phyloP scores from a whole-genome alignment of 805 yeast species.

The Debaryomyces castellii region DNA sequence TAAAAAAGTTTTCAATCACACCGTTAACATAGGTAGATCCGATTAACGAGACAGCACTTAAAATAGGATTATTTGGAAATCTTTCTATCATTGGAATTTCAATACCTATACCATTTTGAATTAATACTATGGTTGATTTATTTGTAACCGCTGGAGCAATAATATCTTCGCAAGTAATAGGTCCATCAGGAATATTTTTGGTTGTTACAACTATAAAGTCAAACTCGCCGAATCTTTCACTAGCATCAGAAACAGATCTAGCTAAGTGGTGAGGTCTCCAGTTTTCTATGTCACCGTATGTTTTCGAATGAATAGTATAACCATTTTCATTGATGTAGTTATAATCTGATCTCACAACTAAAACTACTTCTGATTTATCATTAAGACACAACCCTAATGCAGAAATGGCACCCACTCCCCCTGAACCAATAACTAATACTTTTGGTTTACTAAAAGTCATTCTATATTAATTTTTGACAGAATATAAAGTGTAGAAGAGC shows the following conservation, averaged over 20 bases:
- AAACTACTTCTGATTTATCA: slow-evolving; percentile 41
- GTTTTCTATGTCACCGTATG: slow-evolving; percentile 28
- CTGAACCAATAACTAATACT: slow-evolving; percentile 72
- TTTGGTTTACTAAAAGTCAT: slow-evolving; percentile 14
- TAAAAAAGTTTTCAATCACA: slow-evolving; percentile 16
- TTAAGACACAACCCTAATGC: slow-evolving; percentile 59
- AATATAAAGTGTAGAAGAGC: no score
- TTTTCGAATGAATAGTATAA: slow-evolving; percentile 28
- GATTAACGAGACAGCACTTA: slow-evolving; percentile 37
- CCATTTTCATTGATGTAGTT: slow-evolving; percentile 28
- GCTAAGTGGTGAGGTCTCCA: slow-evolving; percentile 34
- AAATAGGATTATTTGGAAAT: slow-evolving; percentile 32
- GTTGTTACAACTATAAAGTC: slow-evolving; percentile 40
- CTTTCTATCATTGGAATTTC: slow-evolving; percentile 29
- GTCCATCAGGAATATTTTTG: slow-evolving; percentile 37
- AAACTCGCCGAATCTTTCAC: slow-evolving; percentile 21
- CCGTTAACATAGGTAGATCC: slow-evolving; percentile 32
- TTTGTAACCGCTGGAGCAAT: slow-evolving; percentile 33
- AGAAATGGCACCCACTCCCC: slow-evolving; percentile 83
- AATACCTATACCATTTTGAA: slow-evolving; percentile 42
- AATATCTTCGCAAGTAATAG: slow-evolving; percentile 40
- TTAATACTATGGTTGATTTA: slow-evolving; percentile 29
- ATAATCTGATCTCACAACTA: slow-evolving; percentile 39
- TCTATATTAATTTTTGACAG: neutral
- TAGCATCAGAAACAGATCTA: slow-evolving; percentile 28